phyloP scores from a whole-genome alignment of 305 asterid species.

The Plantago coronopus region DNA sequence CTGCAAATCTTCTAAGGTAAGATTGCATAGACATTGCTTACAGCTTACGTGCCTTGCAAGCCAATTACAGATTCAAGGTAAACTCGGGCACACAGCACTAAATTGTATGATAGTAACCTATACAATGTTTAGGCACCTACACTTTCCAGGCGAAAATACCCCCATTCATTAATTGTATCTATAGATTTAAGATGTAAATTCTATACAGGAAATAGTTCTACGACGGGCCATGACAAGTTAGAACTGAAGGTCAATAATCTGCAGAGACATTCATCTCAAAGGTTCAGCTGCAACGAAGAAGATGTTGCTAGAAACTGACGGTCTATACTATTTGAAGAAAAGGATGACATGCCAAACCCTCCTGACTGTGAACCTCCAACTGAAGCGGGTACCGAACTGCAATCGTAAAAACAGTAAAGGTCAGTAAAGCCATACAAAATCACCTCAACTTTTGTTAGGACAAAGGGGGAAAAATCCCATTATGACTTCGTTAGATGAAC shows the following conservation, averaged over 20 bases:
- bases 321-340: conserved; percentile 60
- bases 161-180: neutral
- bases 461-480: too few relatives aligned
- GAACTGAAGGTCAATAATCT: neutral
- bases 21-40: too few relatives aligned
- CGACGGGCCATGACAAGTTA: neutral
- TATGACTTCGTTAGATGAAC: too few relatives aligned
- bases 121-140: neutral
- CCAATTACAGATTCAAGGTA: neutral
- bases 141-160: neutral
- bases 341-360: conserved; percentile 56
- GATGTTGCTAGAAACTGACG: conserved; percentile 57
- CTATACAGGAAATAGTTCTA: neutral
- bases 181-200: neutral
- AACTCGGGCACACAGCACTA: neutral
- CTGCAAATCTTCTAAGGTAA: too few relatives aligned
- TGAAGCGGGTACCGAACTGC: conserved; percentile 57
- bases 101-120: neutral
- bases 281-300: conserved; percentile 54
- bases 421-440: neutral
- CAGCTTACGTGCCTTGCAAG: neutral
- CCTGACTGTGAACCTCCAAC: conserved; percentile 61
- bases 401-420: conserved; percentile 13
- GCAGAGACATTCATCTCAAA: conserved; percentile 30
- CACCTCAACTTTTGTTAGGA: neutral